phyloP scores from a whole-genome alignment of 2,329 filamentous ascomycete genomes.

The Parascedosporium putredinis region DNA sequence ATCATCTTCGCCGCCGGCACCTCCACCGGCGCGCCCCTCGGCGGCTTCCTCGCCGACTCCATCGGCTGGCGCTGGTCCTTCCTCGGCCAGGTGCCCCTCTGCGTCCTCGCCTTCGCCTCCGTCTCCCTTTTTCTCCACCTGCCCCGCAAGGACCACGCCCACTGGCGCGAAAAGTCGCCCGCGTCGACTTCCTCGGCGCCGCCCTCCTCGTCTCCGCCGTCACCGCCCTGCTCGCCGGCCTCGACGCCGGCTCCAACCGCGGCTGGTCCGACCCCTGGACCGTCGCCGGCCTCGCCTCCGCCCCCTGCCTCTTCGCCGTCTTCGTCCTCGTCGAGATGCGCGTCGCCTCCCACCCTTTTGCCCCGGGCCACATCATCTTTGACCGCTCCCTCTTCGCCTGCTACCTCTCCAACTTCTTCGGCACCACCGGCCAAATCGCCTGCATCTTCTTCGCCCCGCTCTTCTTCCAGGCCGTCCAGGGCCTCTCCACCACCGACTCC shows the following conservation, averaged over 20 bases:
- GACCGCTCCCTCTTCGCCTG: constrained; percentile 54
- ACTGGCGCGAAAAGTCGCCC: constrained; percentile 57
- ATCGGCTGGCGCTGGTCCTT: constrained; percentile 74
- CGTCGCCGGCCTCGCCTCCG: constrained; percentile 43
- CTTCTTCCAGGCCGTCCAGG: constrained; percentile 65
- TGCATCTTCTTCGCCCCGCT: constrained; percentile 65
- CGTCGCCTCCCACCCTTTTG: constrained; percentile 61
- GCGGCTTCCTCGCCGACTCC: constrained; percentile 59
- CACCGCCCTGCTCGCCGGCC: constrained; percentile 53
- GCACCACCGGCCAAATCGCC: constrained; percentile 45
- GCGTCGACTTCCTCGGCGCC: constrained; percentile 66
- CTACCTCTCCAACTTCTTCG: constrained; percentile 65
- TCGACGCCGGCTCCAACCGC: constrained; percentile 64
- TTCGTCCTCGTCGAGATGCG: constrained; percentile 61
- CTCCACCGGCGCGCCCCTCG: constrained; percentile 58
- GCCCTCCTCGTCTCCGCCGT: constrained; percentile 55
- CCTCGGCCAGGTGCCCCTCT: constrained; percentile 57
- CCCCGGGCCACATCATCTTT: constrained; percentile 64
- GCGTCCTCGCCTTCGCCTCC: constrained; percentile 51
- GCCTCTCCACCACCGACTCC: constrained; percentile 50
- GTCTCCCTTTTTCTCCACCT: constrained; percentile 54
- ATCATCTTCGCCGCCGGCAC: constrained; percentile 61
- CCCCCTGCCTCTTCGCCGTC: constrained; percentile 48
- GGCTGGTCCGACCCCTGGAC: constrained; percentile 54
- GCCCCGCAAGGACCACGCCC: constrained; percentile 43